A percentile compares a stretch with the other conserved stretches of the same genome.
Evolutionary conservation across 805 yeast genomes (phyloP).

Genomic region (Kazachstania bromeliacearum): DNA sequence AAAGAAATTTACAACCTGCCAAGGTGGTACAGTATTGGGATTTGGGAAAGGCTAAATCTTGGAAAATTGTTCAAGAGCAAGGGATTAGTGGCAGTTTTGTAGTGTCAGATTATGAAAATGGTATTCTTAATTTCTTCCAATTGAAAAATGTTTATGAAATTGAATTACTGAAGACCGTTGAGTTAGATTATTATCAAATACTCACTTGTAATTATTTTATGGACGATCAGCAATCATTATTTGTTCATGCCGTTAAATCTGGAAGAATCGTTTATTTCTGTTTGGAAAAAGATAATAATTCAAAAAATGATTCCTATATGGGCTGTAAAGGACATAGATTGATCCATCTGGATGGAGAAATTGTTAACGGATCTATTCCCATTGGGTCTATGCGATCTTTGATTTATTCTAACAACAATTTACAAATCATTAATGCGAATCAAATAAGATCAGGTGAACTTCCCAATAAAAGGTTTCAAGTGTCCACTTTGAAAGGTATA

Average conservation of each 20-base stretch:
- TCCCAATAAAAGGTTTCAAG: slow-evolving; percentile 6
- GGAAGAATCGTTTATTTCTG: slow-evolving; percentile 18
- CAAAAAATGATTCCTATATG: not conserved
- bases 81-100: slow-evolving; percentile 11
- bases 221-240: slow-evolving; percentile 12
- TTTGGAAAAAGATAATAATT: slow-evolving; percentile 9
- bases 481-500: slow-evolving; percentile 10
- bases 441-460: slow-evolving; percentile 27
- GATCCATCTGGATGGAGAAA: slow-evolving; percentile 14
- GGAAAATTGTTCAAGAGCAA: slow-evolving; percentile 13
- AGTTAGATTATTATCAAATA: slow-evolving; percentile 13
- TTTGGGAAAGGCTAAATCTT: slow-evolving; percentile 10
- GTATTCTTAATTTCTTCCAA: slow-evolving; percentile 18
- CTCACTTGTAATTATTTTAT: slow-evolving; percentile 14
- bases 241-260: slow-evolving; percentile 13
- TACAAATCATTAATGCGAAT: slow-evolving; percentile 18
- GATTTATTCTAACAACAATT: slow-evolving; percentile 7
- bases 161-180: slow-evolving; percentile 13
- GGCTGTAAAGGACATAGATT: slow-evolving; percentile 23
- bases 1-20: not conserved
- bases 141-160: slow-evolving; percentile 4
- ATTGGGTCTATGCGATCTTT: slow-evolving; percentile 13
- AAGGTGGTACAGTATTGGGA: slow-evolving; percentile 18
- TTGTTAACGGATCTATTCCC: slow-evolving; percentile 14
- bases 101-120: slow-evolving; percentile 8